Base-by-base conservation (phyloP, 768 basidiomycete genomes). In the Leucosporidium scottii region DNA sequence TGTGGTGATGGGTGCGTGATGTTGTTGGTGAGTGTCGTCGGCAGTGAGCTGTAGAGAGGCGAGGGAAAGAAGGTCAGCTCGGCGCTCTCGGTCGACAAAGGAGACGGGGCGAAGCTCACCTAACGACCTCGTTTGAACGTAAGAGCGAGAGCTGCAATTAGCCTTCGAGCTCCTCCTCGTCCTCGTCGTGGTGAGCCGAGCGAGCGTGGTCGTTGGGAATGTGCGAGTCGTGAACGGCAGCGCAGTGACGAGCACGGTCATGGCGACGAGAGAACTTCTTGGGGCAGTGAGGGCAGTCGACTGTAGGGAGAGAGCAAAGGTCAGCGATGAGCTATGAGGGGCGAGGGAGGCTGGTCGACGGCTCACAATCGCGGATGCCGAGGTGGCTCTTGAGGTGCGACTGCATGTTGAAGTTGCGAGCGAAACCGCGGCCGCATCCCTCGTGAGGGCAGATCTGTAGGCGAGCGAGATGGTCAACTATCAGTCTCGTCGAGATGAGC, bases 191-290 rank as follows among this genome's bases (percentile, higher is more conserved):
- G n/a, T 59, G 39, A 44, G 39, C 39, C 39, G 39, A n/a, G 57
- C 36, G 36, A n/a, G n/a, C 36, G 23, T 25, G n/a, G 25, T 21
- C 21, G n/a, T 44, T 39, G 23, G 36, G 36, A 12, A 39, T 44
- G n/a, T 59, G 57, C 23, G 36, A 21, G 57, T 59, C 36, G 57
- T 72, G 71, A 15, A 72, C 62, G 23, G 71, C 62, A 51, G 68
- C 60, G 34, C 62, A 64, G 57, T 72, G 71, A 9, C 71, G 67
- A 1, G 59, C 60, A 34, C 68, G 63, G 60, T 72, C 71, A 61
- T 72, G 68, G 27, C 65, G 66, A 57, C 71, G 71, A 2, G 68
- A 69, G 34, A 72, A 72, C 54, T 69, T 68, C 65, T 72, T 72
- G 59, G 34, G 30, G 65, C 71, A 72, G 39, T 66, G 58, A 9